Base-by-base conservation (phyloP, 352 stramenopile species). In the Thraustochytrium sp. region DNA sequence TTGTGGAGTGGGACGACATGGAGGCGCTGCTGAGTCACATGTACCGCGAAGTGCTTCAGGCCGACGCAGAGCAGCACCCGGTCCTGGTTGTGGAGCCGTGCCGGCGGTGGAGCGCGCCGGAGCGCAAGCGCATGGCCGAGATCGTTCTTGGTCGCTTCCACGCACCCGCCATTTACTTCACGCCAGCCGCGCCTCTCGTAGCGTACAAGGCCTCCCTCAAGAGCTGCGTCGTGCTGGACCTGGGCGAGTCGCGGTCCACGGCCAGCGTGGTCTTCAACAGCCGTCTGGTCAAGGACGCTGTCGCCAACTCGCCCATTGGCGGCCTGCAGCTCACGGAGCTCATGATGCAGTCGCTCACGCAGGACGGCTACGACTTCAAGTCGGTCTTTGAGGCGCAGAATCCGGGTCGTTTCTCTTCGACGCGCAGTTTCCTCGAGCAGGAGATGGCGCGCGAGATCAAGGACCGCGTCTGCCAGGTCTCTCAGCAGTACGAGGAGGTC, bases 291-390 rank as follows among this genome's bases (percentile, higher is more conserved):
- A 68, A 61, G 49, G 55, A 82, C 26, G 56, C 53, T n/a, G 56
- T 82, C 18, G 56, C 78, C 0, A 29, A 82, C 74, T 82, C 74
- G 40, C 74, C 74, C 23, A 73, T 82, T 31, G 74, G 74, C 26
- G 74, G 74, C 31, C 42, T 73, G 74, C 74, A 82, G 74, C 74
- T 82, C 37, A 82, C 74, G 3, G 74, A 82, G 42, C 55, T 82
- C 16, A 82, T 82, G 74, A 82, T 82, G 74, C 74, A 82, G 42
- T 82, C 74, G 53, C 53, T 82, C 23, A 82, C 74, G 29, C 51
- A 82, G n/a, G 74, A 82, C 37, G 74, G 74, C 2, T 82, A 73
- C 74, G 74, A 82, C 37, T 82, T 82, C 38, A 82, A 82, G 51
- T 82, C 74, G 9, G 13, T 82, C 21, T 82, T 82, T 59, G 74